These are phyloP conservation scores for Trichoderma afroharzianum DNA, from an alignment of 2,329 filamentous ascomycete genomes.

Conservation along the genomic window DNA sequence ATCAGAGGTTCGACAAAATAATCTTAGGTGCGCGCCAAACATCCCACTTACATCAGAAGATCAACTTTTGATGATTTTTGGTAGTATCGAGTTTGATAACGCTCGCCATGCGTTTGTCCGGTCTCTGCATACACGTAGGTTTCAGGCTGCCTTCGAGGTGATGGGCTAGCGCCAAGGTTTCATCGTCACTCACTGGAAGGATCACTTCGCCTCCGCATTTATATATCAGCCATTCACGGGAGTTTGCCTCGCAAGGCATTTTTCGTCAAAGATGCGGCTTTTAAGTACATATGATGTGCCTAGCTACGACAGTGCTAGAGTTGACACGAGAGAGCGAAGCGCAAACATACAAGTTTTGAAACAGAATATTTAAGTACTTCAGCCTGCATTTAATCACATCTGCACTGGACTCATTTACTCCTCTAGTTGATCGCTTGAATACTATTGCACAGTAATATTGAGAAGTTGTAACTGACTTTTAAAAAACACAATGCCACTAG, in stretches of 20 bases:
- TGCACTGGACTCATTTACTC: not conserved
- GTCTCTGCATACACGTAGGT: not conserved
- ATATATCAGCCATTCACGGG: not conserved
- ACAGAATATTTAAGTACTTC: not conserved
- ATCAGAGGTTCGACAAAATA: not conserved
- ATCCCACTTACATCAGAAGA: not conserved
- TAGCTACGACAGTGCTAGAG: not conserved
- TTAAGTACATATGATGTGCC: not conserved
- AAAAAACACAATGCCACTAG: not conserved
- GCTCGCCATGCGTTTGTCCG: not conserved
- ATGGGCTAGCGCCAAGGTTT: not conserved
- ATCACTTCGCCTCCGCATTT: not conserved
- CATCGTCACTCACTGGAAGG: not conserved
- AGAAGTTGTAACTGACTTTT: not conserved
- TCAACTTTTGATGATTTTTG: not conserved
- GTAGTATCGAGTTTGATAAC: not conserved
- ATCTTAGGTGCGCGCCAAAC: not conserved
- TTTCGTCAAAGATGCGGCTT: not conserved
- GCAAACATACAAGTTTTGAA: not conserved
- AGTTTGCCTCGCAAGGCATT: not conserved
- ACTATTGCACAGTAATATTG: not conserved
- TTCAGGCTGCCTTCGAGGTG: not conserved
- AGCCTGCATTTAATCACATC: not conserved
- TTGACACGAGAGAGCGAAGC: not conserved
- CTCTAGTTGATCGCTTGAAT: not conserved